Evolutionary conservation across 2,329 filamentous ascomycete genomes (phyloP), one percentile per base, ranked within the genome.

Genomic region (Rachicladosporium sp.): DNA sequence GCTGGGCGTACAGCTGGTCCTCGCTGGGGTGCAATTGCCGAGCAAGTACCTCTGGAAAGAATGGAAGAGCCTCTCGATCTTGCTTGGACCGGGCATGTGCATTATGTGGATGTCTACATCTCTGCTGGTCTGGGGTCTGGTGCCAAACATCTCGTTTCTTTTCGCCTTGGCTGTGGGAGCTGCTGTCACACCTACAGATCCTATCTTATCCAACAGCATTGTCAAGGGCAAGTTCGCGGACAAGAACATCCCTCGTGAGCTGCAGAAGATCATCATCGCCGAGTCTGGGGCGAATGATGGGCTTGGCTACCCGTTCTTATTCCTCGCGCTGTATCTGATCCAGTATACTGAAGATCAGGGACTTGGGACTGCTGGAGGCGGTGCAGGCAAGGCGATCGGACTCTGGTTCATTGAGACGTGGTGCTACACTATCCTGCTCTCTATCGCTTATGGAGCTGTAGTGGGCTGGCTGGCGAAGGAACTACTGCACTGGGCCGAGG

Each of bases 161-260:
- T 81, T 91, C 48, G 82, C 88, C 0, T 68, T 94, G 8, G 82
- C 79, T 10, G 68, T 93, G 8, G 87, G 78, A 1, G 82, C 87
- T 1, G 93, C 87, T 53, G 78, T 95, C n/a, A 91, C 88, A 2
- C 88, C 87, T 0, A 94, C 88, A 0, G 88, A 95, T 52, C 88
- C 88, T 0, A 78, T 94, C 1, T 61, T 94, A 30, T 89, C 82
- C 10, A 89, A 91, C 47, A 82, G 82, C 2, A 93, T 94, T 42
- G 85, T 94, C 34, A 94, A 94, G 65, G 87, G 87, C 27, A 88
- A 84, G 51, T 95, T 93, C 55, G 88, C 88, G 1, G 87, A 94
- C 53, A 81, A 87, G 52, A 91, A 94, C 56, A 80, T 94, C 11
- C 86, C 88, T 0, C 79, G 78, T 42, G 74, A 80, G 21, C 65